These are phyloP conservation scores for Trichoderma cornu-damae DNA, from an alignment of 2,329 filamentous ascomycete species.

Conservation along the genomic window DNA sequence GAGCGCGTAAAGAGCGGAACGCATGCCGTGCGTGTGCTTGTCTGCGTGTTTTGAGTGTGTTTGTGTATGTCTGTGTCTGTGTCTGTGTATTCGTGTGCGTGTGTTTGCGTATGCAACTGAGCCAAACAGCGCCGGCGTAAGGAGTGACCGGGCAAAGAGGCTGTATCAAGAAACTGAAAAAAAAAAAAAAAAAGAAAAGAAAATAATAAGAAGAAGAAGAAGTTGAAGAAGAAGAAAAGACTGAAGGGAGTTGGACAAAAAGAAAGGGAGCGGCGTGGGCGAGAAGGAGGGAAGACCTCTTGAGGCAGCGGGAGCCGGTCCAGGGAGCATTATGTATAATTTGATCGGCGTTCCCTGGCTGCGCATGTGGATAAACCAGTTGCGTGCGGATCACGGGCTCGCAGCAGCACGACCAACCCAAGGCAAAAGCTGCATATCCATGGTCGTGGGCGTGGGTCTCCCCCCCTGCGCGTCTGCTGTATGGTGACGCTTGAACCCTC, in stretches of 20 bases:
- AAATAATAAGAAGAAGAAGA: no score
- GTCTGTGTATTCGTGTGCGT: no score
- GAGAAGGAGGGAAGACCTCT: conserved; percentile 6
- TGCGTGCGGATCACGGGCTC: neutral
- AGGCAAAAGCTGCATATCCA: no score
- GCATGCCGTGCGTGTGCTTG: conserved; percentile 29
- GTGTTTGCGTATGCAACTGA: conserved; percentile 9
- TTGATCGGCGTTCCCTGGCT: neutral
- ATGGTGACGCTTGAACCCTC: conserved; percentile 2
- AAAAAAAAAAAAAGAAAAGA: neutral
- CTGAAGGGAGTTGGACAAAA: conserved; percentile 12
- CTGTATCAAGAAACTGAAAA: conserved; percentile 1
- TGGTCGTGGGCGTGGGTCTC: conserved; percentile 5
- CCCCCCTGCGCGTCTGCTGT: conserved; percentile 5
- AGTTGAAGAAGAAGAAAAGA: conserved; percentile 1
- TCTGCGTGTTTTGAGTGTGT: no score
- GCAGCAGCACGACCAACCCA: conserved; percentile 1
- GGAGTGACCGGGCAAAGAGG: conserved; percentile 15
- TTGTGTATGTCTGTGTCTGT: no score
- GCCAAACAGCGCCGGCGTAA: conserved; percentile 16
- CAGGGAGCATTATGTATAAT: conserved; percentile 17
- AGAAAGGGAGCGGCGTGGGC: conserved; percentile 17
- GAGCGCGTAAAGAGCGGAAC: conserved; percentile 30
- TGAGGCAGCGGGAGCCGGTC: conserved; percentile 3
- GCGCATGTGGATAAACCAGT: neutral